These are phyloP conservation scores for Camelina neglecta DNA, from an alignment of 345 rosid species.

Conservation along the genomic window DNA sequence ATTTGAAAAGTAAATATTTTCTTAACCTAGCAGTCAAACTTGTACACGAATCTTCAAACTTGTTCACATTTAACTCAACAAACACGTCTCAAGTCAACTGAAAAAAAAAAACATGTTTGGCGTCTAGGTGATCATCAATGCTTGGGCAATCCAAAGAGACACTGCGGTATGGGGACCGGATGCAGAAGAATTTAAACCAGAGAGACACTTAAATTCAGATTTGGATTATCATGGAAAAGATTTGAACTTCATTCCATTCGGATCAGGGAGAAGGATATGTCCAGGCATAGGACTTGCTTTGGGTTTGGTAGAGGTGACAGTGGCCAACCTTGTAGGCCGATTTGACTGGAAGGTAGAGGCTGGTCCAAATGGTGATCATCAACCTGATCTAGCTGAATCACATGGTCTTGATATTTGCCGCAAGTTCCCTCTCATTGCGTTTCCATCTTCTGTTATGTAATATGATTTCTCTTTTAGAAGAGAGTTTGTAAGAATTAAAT, in stretches of 20 bases:
- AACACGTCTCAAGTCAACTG: background rate
- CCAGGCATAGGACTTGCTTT: conserved; percentile 26
- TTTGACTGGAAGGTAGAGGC: conserved; percentile 22
- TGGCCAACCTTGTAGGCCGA: conserved; percentile 34
- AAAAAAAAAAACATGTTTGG: background rate
- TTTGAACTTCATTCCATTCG: conserved; percentile 35
- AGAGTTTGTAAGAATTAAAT: background rate
- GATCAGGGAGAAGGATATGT: conserved; percentile 38
- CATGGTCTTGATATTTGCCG: conserved; percentile 32
- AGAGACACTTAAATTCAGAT: conserved; percentile 30
- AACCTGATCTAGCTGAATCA: conserved; percentile 27
- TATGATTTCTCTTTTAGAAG: background rate
- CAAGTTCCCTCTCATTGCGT: conserved; percentile 23
- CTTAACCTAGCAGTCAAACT: background rate
- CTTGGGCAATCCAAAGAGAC: conserved; percentile 46
- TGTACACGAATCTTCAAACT: background rate
- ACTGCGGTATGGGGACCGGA: conserved; percentile 55
- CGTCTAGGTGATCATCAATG: conserved; percentile 41
- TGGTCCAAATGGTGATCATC: conserved; percentile 22
- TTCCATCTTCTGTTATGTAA: conserved; percentile 11
- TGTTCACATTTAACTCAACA: too few species aligned
- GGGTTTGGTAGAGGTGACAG: conserved; percentile 20
- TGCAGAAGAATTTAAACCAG: conserved; percentile 54
- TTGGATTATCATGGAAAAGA: conserved; percentile 26
- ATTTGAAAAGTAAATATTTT: background rate